phyloP scores from a whole-genome alignment of 208 protist genomes.

The Acanthamoeba royreba region DNA sequence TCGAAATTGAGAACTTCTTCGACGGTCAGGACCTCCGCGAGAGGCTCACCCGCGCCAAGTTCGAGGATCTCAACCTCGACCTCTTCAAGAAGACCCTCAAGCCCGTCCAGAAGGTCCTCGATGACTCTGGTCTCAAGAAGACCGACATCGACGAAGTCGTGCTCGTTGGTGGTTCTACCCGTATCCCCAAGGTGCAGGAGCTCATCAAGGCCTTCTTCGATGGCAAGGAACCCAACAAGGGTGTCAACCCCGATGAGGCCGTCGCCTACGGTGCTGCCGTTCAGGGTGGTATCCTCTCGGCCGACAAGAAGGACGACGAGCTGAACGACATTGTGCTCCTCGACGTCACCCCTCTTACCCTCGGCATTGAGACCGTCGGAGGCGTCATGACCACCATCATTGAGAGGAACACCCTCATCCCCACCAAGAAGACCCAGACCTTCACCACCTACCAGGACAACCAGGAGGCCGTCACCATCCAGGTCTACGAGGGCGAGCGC shows the following conservation, averaged over 20 bases:
- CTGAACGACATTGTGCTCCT: constrained; percentile 75
- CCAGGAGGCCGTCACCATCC: too few species aligned
- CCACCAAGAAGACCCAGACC: too few species aligned
- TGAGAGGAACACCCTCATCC: constrained; percentile 86
- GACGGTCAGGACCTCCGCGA: constrained; percentile 87
- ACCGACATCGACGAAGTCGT: constrained; percentile 95
- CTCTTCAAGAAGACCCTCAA: constrained; percentile 93
- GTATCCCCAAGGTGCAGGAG: constrained; percentile 98
- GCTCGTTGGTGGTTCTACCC: constrained; percentile 94
- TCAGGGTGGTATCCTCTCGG: constrained; percentile 93
- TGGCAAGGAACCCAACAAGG: constrained; percentile 87
- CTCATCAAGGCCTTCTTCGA: constrained; percentile 97
- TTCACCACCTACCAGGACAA: too few species aligned
- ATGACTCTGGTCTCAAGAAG: constrained; percentile 94
- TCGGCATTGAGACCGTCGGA: too few species aligned
- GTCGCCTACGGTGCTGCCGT: too few species aligned
- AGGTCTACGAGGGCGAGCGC: too few species aligned
- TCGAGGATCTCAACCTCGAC: constrained; percentile 95
- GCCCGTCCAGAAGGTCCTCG: constrained; percentile 92
- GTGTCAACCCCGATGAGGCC: too few species aligned
- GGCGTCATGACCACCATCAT: constrained; percentile 94
- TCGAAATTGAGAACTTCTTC: constrained; percentile 92
- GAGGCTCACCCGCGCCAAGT: constrained; percentile 82
- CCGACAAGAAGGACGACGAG: constrained; percentile 70
- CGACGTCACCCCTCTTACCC: constrained; percentile 91